Evolutionary conservation across 768 basidiomycete genomes (phyloP).

Genomic region (Lactifluus hygrophoroides): DNA sequence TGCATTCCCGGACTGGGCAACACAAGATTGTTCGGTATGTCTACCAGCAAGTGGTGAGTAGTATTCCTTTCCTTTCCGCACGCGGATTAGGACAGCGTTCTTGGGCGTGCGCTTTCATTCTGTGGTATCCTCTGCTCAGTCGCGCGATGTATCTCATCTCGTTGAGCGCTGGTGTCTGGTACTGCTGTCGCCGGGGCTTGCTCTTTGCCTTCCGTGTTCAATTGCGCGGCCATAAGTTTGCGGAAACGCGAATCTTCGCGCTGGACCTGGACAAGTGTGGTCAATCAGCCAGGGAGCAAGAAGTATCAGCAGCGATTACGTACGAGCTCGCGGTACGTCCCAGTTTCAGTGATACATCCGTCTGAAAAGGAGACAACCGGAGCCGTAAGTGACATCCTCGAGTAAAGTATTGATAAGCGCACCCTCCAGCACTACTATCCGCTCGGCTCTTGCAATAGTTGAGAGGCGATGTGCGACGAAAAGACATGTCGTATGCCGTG

Average conservation of each 20-base stretch:
- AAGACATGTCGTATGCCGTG: constrained; percentile 74
- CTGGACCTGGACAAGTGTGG: constrained; percentile 38
- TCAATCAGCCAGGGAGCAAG: not conserved
- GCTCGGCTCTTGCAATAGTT: constrained; percentile 83
- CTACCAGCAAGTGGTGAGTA: not conserved
- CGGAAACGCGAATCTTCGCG: constrained; percentile 73
- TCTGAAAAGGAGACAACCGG: constrained; percentile 30
- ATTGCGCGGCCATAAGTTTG: constrained; percentile 81
- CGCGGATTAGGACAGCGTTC: not conserved
- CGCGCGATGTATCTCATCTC: not conserved
- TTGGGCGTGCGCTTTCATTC: not conserved
- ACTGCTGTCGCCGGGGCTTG: not conserved
- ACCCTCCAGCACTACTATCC: constrained; percentile 87
- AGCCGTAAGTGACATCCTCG: not conserved
- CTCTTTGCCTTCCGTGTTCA: constrained; percentile 38
- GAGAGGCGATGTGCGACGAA: constrained; percentile 87
- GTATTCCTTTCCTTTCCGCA: not conserved
- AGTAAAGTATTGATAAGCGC: constrained; percentile 9
- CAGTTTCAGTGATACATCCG: constrained; percentile 74
- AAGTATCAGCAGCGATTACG: not conserved
- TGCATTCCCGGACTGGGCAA: not conserved
- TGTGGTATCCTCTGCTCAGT: not conserved
- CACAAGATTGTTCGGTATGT: not conserved
- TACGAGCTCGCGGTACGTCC: constrained; percentile 72
- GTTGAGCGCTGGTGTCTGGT: not conserved